phyloP scores from a whole-genome alignment of 768 basidiomycete species.

The Leccinum obscurum region DNA sequence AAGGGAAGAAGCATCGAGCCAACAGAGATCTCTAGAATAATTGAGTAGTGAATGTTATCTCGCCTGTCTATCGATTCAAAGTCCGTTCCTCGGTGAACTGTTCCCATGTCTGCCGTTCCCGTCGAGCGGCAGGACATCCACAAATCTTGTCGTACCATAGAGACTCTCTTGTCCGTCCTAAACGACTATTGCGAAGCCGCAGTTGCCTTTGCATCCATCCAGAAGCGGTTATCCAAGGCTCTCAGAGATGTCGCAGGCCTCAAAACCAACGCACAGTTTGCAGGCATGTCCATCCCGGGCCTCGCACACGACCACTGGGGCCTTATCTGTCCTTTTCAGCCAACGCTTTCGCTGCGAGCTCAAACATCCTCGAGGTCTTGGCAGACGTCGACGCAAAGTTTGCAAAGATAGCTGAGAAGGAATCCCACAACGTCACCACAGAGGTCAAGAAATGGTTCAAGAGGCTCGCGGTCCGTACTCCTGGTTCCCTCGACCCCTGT shows the following conservation, averaged over 20 bases:
- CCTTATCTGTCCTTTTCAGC: slow-evolving; percentile 38
- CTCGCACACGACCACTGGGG: not conserved
- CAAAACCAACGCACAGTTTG: slow-evolving; percentile 60
- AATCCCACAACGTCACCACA: slow-evolving; percentile 59
- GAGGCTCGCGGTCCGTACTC: slow-evolving; percentile 63
- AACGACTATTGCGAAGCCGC: slow-evolving; percentile 78
- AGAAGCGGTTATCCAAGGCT: slow-evolving; percentile 76
- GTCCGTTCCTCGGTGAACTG: slow-evolving; percentile 17
- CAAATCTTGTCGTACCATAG: slow-evolving; percentile 78
- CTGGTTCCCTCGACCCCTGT: not conserved
- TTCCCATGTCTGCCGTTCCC: slow-evolving; percentile 22
- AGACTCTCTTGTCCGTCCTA: slow-evolving; percentile 62
- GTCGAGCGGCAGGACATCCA: slow-evolving; percentile 73
- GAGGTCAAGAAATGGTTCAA: slow-evolving; percentile 88
- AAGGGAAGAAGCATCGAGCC: slow-evolving; percentile 31
- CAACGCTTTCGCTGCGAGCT: slow-evolving; percentile 65
- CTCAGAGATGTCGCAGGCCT: slow-evolving; percentile 62
- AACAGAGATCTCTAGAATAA: not conserved
- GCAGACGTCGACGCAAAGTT: slow-evolving; percentile 75
- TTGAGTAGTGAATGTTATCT: not conserved
- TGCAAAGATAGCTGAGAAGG: slow-evolving; percentile 71
- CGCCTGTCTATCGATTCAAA: slow-evolving; percentile 16
- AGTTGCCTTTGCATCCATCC: slow-evolving; percentile 55
- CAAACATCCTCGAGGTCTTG: slow-evolving; percentile 66
- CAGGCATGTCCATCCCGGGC: slow-evolving; percentile 48